phyloP scores from a whole-genome alignment of 208 protist species.

The Trypanosoma brucei region DNA sequence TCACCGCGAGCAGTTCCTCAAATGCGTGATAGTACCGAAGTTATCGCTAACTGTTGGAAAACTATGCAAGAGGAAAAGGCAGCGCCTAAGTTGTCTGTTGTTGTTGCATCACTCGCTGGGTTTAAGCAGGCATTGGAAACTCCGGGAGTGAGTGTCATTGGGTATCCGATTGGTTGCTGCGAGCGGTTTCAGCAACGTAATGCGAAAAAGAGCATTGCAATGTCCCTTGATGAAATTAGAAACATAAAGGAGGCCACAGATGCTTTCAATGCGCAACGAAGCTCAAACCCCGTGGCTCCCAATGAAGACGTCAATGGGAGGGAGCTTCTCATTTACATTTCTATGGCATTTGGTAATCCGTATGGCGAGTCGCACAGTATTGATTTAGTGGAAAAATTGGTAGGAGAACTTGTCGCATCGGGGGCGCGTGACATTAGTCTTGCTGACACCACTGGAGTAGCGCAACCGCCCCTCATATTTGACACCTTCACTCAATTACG shows the following conservation, averaged over 20 bases:
- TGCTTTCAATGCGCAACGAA: not conserved
- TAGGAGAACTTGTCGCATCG: slow-evolving; percentile 8
- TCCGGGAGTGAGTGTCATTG: slow-evolving; percentile 25
- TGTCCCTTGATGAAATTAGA: slow-evolving; percentile 13
- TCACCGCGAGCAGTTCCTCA: slow-evolving; percentile 37
- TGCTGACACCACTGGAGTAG: slow-evolving; percentile 32
- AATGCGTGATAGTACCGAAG: slow-evolving; percentile 36
- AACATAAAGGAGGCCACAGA: slow-evolving; percentile 17
- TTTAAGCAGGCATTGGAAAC: slow-evolving; percentile 19
- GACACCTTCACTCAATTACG: slow-evolving; percentile 21
- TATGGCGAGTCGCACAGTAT: slow-evolving; percentile 25
- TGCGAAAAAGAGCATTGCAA: slow-evolving; percentile 24
- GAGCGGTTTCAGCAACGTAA: slow-evolving; percentile 35
- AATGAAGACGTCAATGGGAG: not conserved
- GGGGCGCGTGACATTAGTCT: slow-evolving; percentile 30
- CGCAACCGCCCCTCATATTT: slow-evolving; percentile 16
- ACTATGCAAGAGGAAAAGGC: not conserved
- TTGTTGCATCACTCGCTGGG: slow-evolving; percentile 22
- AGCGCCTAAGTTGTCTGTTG: slow-evolving; percentile 27
- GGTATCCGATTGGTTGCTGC: slow-evolving; percentile 30
- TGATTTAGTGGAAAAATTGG: slow-evolving; percentile 22
- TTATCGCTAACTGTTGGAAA: slow-evolving; percentile 21
- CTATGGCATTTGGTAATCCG: slow-evolving; percentile 42
- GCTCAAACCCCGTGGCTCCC: not conserved
- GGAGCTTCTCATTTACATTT: slow-evolving; percentile 35